These are phyloP conservation scores for Eimeria acervulina DNA, from an alignment of 169 alveolate species.

Conservation along the genomic window DNA sequence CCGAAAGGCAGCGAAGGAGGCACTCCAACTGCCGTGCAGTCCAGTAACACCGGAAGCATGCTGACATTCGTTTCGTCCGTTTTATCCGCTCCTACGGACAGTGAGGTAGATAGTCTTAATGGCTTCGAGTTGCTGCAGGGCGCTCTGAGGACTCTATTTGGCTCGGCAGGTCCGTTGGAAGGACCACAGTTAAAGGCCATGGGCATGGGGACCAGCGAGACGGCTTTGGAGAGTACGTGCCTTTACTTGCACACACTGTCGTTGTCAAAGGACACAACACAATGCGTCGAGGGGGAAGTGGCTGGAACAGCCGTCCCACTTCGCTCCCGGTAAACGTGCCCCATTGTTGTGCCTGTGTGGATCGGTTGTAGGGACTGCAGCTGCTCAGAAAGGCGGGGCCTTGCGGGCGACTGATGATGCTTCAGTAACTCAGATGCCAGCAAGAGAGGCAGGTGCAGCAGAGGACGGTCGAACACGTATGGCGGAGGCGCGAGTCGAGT, in stretches of 20 bases:
- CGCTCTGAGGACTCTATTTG: slow-evolving; percentile 21
- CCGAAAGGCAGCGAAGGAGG: background rate
- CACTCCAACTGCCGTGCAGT: background rate
- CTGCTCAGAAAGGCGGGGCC: background rate
- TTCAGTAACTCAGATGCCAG: background rate
- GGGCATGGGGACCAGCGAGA: background rate
- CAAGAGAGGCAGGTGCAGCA: background rate
- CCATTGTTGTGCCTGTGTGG: background rate
- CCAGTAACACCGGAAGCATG: slow-evolving; percentile 44
- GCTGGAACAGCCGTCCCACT: background rate
- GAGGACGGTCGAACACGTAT: background rate
- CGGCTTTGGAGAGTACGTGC: background rate
- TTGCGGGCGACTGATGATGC: background rate
- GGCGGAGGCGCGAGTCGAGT: background rate
- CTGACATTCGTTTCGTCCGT: slow-evolving; percentile 55
- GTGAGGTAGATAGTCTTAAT: slow-evolving; percentile 28
- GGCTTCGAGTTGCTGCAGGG: slow-evolving; percentile 74
- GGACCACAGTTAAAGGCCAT: background rate
- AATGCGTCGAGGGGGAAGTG: background rate
- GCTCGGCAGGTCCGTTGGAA: background rate
- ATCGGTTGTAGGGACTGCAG: background rate
- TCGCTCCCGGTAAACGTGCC: background rate
- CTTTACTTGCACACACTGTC: background rate
- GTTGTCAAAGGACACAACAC: background rate
- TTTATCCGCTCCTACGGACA: slow-evolving; percentile 9